These are phyloP conservation scores for Diplosphaera chodatii DNA, from an alignment of 139 green algal genomes.

Conservation along the genomic window DNA sequence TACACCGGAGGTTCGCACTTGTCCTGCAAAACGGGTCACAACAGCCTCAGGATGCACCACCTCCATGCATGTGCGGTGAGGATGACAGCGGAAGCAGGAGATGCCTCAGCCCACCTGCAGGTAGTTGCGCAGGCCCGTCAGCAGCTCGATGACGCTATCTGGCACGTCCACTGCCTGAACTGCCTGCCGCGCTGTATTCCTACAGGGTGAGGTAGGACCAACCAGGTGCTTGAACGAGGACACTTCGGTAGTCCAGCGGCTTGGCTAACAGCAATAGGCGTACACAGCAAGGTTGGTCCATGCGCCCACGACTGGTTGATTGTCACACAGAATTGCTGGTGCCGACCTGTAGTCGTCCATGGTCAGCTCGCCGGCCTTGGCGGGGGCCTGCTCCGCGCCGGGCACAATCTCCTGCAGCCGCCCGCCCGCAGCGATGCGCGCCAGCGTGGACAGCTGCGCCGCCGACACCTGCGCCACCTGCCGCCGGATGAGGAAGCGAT, in stretches of 20 bases:
- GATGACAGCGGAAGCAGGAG: no score
- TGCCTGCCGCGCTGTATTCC: conserved; percentile 33
- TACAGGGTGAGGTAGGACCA: no score
- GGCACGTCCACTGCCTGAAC: conserved; percentile 60
- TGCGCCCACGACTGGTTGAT: no score
- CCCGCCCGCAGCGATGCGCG: conserved; percentile 59
- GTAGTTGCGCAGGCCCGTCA: conserved; percentile 74
- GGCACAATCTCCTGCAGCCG: conserved; percentile 30
- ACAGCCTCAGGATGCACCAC: no score
- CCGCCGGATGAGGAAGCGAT: conserved; percentile 86
- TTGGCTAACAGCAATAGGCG: no score
- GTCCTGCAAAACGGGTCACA: conserved; percentile 50
- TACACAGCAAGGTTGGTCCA: no score
- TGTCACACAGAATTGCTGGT: no score
- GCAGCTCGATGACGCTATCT: conserved; percentile 72
- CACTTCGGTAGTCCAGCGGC: no score
- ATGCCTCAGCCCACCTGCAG: conserved; percentile 45
- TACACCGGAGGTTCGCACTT: conserved; percentile 90
- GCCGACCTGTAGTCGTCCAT: conserved; percentile 55
- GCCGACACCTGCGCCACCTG: conserved; percentile 64
- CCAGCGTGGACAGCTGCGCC: conserved; percentile 55
- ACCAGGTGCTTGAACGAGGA: no score
- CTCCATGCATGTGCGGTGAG: not conserved
- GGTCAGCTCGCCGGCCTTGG: conserved; percentile 20
- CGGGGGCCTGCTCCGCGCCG: not conserved